phyloP scores from a whole-genome alignment of 495 filamentous ascomycete species.

The Terfezia boudieri region DNA sequence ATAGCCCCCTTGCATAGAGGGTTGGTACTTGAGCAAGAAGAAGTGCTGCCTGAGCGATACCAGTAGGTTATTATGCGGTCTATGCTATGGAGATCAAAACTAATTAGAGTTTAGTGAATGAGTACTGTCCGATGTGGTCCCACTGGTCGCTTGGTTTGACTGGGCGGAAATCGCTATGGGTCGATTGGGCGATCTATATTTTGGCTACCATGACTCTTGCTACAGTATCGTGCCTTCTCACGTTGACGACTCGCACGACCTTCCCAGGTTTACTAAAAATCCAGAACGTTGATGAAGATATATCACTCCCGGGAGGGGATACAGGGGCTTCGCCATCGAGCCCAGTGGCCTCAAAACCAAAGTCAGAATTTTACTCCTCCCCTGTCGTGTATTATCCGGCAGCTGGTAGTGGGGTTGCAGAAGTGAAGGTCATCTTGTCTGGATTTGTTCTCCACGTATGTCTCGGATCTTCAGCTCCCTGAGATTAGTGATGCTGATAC shows the following conservation, averaged over 20 bases:
- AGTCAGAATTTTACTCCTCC: constrained; percentile 20
- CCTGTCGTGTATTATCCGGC: constrained; percentile 90
- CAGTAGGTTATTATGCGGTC: constrained; percentile 5
- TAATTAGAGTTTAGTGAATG: constrained; percentile 9
- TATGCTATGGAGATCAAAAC: not conserved
- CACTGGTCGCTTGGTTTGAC: constrained; percentile 16
- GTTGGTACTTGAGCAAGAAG: constrained; percentile 51
- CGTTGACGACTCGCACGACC: constrained; percentile 69
- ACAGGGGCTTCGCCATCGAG: constrained; percentile 1
- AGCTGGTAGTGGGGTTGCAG: constrained; percentile 87
- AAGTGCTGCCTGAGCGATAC: constrained; percentile 48
- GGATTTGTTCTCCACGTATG: constrained; percentile 77
- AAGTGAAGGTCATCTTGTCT: constrained; percentile 92
- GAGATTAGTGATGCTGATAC: constrained; percentile 1
- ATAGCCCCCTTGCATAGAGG: constrained; percentile 9
- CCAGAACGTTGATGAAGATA: constrained; percentile 70
- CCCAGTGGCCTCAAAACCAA: constrained; percentile 7
- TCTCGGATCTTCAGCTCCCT: not conserved
- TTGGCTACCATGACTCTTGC: constrained; percentile 47
- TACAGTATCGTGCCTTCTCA: constrained; percentile 52
- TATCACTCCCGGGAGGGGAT: constrained; percentile 17
- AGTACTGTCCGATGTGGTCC: constrained; percentile 18
- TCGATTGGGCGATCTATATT: constrained; percentile 59
- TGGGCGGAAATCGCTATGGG: constrained; percentile 24
- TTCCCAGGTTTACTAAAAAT: constrained; percentile 73